These are phyloP conservation scores for Aspergillus puulaauensis DNA, from an alignment of 2,329 filamentous ascomycete genomes.

Conservation along the genomic window DNA sequence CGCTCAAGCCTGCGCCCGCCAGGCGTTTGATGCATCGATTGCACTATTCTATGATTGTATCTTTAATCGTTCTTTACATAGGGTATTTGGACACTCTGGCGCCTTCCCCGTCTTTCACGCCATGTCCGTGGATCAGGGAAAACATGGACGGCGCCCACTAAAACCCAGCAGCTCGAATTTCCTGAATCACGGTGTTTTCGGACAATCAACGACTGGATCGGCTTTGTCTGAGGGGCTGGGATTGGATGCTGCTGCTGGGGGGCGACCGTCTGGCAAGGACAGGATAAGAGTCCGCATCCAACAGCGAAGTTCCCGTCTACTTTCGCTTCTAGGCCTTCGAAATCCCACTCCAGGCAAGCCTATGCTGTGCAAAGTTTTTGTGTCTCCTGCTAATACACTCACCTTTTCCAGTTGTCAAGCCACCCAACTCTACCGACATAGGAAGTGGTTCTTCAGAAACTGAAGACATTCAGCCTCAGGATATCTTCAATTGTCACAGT, in stretches of 20 bases:
- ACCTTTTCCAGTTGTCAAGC: neutral
- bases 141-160: neutral
- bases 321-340: constrained; percentile 36
- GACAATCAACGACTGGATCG: constrained; percentile 17
- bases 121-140: neutral
- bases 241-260: constrained; percentile 19
- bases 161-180: neutral
- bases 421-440: neutral
- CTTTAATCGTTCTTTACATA: neutral
- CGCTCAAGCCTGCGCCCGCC: neutral
- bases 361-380: neutral
- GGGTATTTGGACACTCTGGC: neutral
- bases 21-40: neutral
- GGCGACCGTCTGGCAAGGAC: constrained; percentile 17
- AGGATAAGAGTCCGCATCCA: constrained; percentile 32
- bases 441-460: neutral
- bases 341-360: constrained; percentile 26
- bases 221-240: constrained; percentile 26
- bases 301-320: constrained; percentile 36
- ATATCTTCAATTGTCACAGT: neutral
- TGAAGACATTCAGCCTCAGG: neutral
- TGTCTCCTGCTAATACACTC: neutral
- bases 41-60: constrained; percentile 1
- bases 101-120: neutral
- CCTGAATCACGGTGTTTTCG: neutral